Percentiles rank a stretch among this genome's conserved stretches.
Conservation (phyloP, 179 eudicot genomes). For the Spinacia oleracea region DNA sequence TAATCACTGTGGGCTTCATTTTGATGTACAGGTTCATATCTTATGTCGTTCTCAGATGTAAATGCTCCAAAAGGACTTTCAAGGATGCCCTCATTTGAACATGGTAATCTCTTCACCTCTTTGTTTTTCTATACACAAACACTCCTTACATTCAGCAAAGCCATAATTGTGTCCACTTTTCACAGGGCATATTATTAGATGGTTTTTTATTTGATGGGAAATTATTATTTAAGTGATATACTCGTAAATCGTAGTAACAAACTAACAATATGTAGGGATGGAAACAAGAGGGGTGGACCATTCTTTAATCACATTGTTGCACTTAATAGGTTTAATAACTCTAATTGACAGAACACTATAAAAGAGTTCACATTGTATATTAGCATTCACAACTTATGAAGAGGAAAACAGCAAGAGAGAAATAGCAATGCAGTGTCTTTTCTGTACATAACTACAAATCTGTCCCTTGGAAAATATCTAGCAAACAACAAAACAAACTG, state of each 20-base stretch:
- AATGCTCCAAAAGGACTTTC: slow-evolving; percentile 65
- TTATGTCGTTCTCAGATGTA: slow-evolving; percentile 81
- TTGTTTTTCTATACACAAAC: neutral
- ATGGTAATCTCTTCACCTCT: slow-evolving; percentile 19
- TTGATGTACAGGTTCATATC: slow-evolving; percentile 77
- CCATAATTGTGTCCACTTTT: neutral
- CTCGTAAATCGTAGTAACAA: too few relatives aligned
- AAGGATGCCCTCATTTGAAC: slow-evolving; percentile 41
- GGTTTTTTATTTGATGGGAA: neutral
- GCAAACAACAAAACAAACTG: slow-evolving; percentile 9
- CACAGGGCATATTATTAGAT: neutral
- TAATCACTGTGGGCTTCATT: slow-evolving; percentile 71
- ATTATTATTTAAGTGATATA: neutral
- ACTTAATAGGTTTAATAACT: neutral
- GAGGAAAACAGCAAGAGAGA: neutral
- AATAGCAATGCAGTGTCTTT: neutral
- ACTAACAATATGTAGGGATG: neutral
- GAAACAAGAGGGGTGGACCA: neutral
- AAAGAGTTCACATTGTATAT: neutral
- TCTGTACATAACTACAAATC: neutral
- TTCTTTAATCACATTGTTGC: neutral
- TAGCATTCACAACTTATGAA: neutral
- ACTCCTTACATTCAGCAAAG: slow-evolving; percentile 2
- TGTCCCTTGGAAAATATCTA: neutral
- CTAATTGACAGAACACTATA: neutral